These are phyloP conservation scores for Zopfochytrium polystomum DNA, from an alignment of 371 early-diverging fungal species.

Conservation along the genomic window DNA sequence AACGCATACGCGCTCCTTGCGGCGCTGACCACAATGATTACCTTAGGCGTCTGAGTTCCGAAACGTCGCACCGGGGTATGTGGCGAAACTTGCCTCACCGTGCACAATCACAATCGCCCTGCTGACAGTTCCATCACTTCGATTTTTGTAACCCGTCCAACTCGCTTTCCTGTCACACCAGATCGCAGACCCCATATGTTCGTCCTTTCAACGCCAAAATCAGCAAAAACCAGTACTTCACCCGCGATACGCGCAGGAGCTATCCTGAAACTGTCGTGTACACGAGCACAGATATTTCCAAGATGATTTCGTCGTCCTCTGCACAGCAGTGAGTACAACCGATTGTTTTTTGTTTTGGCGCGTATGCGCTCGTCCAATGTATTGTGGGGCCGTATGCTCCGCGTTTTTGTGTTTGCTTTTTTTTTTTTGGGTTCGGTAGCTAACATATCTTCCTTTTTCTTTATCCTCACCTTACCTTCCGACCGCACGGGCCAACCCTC, in stretches of 20 bases:
- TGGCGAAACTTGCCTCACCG: background rate
- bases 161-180: background rate
- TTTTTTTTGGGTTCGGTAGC: no score
- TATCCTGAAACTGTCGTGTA: slow-evolving; percentile 86
- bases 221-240: slow-evolving; percentile 83
- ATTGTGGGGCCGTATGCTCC: no score
- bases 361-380: no score
- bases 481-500: no score
- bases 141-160: background rate
- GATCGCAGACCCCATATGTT: slow-evolving; percentile 36
- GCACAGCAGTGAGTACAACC: no score
- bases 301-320: no score
- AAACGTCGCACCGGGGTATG: slow-evolving; percentile 36
- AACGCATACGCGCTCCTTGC: background rate
- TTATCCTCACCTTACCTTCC: no score
- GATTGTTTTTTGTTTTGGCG: no score
- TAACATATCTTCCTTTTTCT: no score
- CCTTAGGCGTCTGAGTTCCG: slow-evolving; percentile 40
- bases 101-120: background rate
- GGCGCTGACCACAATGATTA: background rate
- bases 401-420: no score
- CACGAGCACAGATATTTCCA: slow-evolving; percentile 39
- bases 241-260: slow-evolving; percentile 84
- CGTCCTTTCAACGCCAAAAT: slow-evolving; percentile 16
- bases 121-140: background rate